These are phyloP conservation scores for Mucor plumbeus DNA, from an alignment of 371 early-diverging fungal species.

Conservation along the genomic window DNA sequence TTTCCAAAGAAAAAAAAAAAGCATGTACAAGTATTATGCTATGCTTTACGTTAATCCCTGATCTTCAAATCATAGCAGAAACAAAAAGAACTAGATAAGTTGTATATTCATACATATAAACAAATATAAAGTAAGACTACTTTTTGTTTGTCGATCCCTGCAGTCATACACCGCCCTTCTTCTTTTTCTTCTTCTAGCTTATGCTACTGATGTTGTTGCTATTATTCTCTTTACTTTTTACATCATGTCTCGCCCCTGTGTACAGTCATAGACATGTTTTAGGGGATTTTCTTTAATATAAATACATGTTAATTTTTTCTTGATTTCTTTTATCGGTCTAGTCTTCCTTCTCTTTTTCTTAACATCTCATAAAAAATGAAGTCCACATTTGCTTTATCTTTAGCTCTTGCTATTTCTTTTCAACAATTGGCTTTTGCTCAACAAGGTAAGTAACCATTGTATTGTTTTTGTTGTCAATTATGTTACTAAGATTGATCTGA, in stretches of 20 bases:
- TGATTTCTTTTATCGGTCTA: not conserved
- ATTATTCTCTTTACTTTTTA: not conserved
- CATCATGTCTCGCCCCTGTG: not conserved
- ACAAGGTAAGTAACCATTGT: constrained; percentile 9
- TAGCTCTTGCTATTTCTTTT: constrained; percentile 13
- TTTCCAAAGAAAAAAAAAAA: not conserved
- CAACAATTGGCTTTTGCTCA: constrained; percentile 22
- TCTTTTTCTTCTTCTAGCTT: not conserved
- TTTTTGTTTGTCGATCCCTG: constrained; percentile 27
- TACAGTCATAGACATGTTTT: not conserved
- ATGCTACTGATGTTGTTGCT: constrained; percentile 3
- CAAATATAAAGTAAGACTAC: constrained; percentile 2
- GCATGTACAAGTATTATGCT: not conserved
- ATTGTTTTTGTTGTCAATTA: too few species aligned
- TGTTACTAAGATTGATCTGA: not conserved
- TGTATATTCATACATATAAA: not conserved
- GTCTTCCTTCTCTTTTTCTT: constrained; percentile 1
- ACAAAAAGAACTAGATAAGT: not conserved
- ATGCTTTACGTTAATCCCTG: constrained; percentile 8
- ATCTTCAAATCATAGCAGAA: constrained; percentile 1
- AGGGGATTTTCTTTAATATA: constrained; percentile 8
- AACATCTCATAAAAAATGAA: constrained; percentile 21
- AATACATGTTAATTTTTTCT: not conserved
- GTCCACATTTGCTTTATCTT: constrained; percentile 15
- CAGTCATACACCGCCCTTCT: constrained; percentile 4